These are phyloP conservation scores for Pichia inconspicua DNA, from an alignment of 1,139 yeast species.

Conservation along the genomic window DNA sequence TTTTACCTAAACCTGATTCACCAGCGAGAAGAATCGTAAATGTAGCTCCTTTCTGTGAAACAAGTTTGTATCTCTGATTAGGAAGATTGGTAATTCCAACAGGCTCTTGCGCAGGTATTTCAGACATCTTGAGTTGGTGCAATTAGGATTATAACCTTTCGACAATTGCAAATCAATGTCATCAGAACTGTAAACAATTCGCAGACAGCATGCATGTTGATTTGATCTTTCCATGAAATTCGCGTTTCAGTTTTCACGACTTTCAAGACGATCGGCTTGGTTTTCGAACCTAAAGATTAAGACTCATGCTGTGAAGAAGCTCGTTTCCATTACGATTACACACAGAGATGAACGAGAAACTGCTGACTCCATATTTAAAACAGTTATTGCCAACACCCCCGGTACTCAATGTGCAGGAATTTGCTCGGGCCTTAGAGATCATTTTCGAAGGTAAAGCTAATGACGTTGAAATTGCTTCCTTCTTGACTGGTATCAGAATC, in stretches of 20 bases:
- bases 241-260: background rate
- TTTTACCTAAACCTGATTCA: slow-evolving; percentile 89
- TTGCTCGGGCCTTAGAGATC: slow-evolving; percentile 50
- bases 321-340: background rate
- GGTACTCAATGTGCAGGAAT: slow-evolving; percentile 50
- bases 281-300: no score
- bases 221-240: background rate
- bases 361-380: slow-evolving; percentile 48
- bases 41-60: slow-evolving; percentile 80
- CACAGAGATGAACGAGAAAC: slow-evolving; percentile 14
- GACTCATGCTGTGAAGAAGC: no score
- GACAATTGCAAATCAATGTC: background rate
- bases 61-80: slow-evolving; percentile 88
- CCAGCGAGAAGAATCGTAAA: slow-evolving; percentile 95
- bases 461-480: slow-evolving; percentile 70
- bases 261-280: background rate
- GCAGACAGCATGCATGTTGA: background rate
- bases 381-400: slow-evolving; percentile 53
- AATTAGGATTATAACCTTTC: no score
- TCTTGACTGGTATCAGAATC: slow-evolving; percentile 66
- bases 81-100: slow-evolving; percentile 89
- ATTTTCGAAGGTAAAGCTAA: slow-evolving; percentile 54
- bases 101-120: slow-evolving; percentile 31
- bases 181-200: background rate
- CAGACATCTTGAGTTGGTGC: slow-evolving; percentile 6